Base-by-base conservation (phyloP, 2,329 filamentous ascomycete species). In the Fusarium verticillioides region DNA sequence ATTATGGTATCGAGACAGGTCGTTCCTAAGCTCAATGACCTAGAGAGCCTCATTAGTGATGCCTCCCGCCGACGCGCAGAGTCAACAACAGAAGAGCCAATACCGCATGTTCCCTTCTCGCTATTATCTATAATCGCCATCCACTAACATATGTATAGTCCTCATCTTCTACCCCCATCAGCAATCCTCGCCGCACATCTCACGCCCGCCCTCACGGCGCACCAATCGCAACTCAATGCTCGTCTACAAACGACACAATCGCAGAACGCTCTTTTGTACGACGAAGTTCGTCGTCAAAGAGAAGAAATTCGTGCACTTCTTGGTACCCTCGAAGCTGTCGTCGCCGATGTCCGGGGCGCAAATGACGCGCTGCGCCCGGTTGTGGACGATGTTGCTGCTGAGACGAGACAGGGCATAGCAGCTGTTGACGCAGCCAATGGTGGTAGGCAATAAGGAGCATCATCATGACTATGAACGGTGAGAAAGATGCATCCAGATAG, bases 211-310 rank as follows among this genome's bases (percentile, higher is more conserved):
- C 84, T 90, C 9, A 82, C 83, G 6, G 81, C 84, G 21, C 88
- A 90, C 77, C 86, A 87, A 61, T 85, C 85, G 5, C 86, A 87
- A 74, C 85, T 92, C 69, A 89, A 89, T 77, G 88, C 88, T 13
- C 84, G 83, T 52, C 82, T 92, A 39, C 87, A 88, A 76, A 89
- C 87, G 28, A 84, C 84, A 47, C 88, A 91, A 78, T 83, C 85
- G 21, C 85, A 87, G 75, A 92, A 92, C 78, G 86, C 87, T 19
- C 82, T 81, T 10, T 81, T 91, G 23, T 87, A 85, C 65, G 84
- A 85, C 47, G 85, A 86, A 60, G 83, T 92, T 18, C 80, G 82
- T 57, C 80, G 78, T 44, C 90, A 92, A 83, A 84, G 88, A 68
- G 81, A 80, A 4, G 89, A 91, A 81, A 86, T 90, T 40, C 86